Percentiles rank a stretch among this genome's conserved stretches.
These are phyloP conservation scores for Saccharomycopsis oosterbeekiorum DNA, from an alignment of 805 yeast genomes.

Conservation along the genomic window DNA sequence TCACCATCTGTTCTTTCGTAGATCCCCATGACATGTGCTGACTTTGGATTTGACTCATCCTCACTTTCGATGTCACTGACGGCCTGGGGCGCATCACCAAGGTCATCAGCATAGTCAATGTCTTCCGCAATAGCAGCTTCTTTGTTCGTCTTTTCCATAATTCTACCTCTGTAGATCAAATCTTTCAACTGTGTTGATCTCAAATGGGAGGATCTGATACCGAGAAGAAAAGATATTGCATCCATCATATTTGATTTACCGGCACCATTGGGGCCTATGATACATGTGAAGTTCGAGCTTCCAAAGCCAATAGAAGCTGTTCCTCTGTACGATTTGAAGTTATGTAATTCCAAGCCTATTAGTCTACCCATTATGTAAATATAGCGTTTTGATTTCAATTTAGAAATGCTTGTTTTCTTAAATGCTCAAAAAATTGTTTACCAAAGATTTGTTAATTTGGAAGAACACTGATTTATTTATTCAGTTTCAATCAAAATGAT, in stretches of 20 bases:
- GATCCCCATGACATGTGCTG: conserved; percentile 70
- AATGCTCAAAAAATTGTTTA: no score
- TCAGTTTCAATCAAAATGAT: no score
- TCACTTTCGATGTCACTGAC: conserved; percentile 17
- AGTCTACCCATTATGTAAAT: conserved; percentile 64
- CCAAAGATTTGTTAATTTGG: no score
- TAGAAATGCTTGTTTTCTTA: no score
- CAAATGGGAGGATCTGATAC: conserved; percentile 64
- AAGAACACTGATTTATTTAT: no score
- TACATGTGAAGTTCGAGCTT: conserved; percentile 70
- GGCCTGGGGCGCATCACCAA: no score
- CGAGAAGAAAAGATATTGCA: conserved; percentile 90
- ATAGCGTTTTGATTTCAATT: neutral
- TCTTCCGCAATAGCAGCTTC: conserved; percentile 3
- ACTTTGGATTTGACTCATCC: conserved; percentile 30
- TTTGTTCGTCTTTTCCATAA: conserved; percentile 20
- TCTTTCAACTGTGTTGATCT: conserved; percentile 69
- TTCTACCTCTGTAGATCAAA: conserved; percentile 68
- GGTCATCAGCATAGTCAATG: conserved; percentile 3
- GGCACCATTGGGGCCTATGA: conserved; percentile 97
- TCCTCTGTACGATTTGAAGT: conserved; percentile 89
- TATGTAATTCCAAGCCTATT: conserved; percentile 64
- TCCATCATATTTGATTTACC: conserved; percentile 98
- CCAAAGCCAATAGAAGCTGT: conserved; percentile 74
- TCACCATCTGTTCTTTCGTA: conserved; percentile 57